Evolutionary conservation across 176 grass and related monocot genomes (phyloP), one percentile per base, ranked within the genome.

Genomic region (Triticum urartu): DNA sequence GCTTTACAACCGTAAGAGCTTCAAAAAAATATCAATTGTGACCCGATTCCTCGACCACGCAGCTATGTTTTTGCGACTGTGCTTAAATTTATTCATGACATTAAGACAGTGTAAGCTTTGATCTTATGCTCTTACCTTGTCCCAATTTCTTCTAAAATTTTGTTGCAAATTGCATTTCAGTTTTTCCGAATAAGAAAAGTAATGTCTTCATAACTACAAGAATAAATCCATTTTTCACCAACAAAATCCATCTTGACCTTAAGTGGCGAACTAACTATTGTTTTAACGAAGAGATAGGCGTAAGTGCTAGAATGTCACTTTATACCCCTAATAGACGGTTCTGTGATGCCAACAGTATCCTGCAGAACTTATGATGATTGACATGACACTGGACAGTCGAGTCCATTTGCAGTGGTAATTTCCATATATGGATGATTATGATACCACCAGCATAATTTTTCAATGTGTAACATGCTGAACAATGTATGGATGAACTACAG

Each of bases 401-500:
- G 70, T 45, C 11, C 38, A 25, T 47, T 47, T 28, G 12, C 40
- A 47, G 40, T 74, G n/a, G 22, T 17, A 50, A 45, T 50, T 50
- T 75, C 26, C n/a, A 75, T 48, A 75, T 28, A 75, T 75, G 45
- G 24, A 52, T 32, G 45, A 32, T 47, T 33, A 52, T 10, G 47
- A 54, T 54, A 54, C 7, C 15, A 76, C 72, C 73, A 54, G 45
- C 14, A 26, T 76, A 76, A 50, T 54, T 52, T 75, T 54, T 43
- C 26, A 17, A n/a, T 85, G 85, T 76, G 11, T 22, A 75, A 76
- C 7, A 45, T 43, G 2, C 2, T 20, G 69, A 84, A 63, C 5
- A 63, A 82, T 13, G 67, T 43, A 58, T 13, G 63, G 42, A 56
- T 84, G 85, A 24, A 89, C 50, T 21, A 85, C 47, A 63, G 79